These are phyloP conservation scores for Gnaphalium uliginosum DNA, from an alignment of 129 eudicot genomes.

Conservation along the genomic window DNA sequence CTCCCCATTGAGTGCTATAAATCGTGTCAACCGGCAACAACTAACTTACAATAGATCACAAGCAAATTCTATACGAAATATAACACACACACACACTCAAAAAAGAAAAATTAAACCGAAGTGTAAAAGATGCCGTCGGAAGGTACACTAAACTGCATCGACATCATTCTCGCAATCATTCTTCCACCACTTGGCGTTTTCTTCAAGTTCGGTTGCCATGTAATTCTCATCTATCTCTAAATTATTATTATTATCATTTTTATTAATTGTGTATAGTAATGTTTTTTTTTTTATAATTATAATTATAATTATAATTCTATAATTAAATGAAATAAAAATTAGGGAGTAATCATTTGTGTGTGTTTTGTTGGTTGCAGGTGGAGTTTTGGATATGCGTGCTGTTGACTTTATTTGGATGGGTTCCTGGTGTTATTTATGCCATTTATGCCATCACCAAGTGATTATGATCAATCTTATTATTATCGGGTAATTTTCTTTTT, in stretches of 20 bases:
- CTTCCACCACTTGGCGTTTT: conserved; percentile 92
- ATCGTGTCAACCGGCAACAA: not conserved
- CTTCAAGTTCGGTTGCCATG: conserved; percentile 74
- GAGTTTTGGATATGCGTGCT: conserved; percentile 59
- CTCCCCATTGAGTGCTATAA: not conserved
- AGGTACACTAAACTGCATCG: conserved; percentile 37
- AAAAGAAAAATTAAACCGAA: not conserved
- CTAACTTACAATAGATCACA: not conserved
- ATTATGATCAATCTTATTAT: not conserved
- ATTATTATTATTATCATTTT: not conserved
- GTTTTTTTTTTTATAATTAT: no score
- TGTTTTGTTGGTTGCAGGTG: conserved; percentile 28
- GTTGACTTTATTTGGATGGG: conserved; percentile 48
- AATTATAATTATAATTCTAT: no score
- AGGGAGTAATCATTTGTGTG: no score
- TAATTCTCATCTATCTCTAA: not conserved
- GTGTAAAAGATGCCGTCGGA: conserved; percentile 24
- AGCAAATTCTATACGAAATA: not conserved
- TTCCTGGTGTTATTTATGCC: conserved; percentile 58
- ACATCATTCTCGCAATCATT: conserved; percentile 71
- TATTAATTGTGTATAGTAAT: no score
- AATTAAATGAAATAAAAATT: no score
- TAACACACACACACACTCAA: not conserved
- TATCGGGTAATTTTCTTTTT: not conserved
- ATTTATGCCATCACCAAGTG: conserved; percentile 52